Base-by-base conservation (phyloP, 1,284 basidiomycete species). In the Trametes sp. region DNA sequence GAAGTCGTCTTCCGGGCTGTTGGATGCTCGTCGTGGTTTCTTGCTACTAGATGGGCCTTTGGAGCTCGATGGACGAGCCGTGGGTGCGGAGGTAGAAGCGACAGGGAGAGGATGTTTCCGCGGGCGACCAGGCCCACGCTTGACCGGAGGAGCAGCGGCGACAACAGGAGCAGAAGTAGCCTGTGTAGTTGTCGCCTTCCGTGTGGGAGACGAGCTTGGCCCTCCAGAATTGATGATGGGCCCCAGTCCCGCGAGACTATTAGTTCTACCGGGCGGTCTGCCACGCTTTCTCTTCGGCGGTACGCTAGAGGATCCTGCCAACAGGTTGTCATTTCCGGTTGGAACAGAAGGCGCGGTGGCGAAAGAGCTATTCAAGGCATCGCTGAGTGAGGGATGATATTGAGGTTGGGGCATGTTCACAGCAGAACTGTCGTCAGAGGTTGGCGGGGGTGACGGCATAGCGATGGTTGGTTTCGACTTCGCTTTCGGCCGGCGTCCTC, bases 291-390 rank as follows among this genome's bases (percentile, higher is more conserved):
- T 56, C 49, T 61, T 58, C 1, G 44, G 26, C 19, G 56, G 31
- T 7, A 2, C 33, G 24, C 38, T 50, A 14, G 51, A 11, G 2
- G 41, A 1, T n/a, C 23, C 42, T 26, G 31, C 42, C 23, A 28
- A 11, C 16, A 21, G 23, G 11, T 3, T 2, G 13, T 38, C 8
- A 23, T 13, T n/a, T 6, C 26, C 1, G n/a, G 53, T 5, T 11
- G 11, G 5, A n/a, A 31, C n/a, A 10, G 52, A 28, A 1, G 33
- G n/a, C 7, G 19, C 11, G 16, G 41, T 9, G 4, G 36, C 56
- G 24, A 62, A 63, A 11, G 65, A 61, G 5, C 29, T 48, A 21
- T 66, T 66, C 49, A 66, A 24, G 0, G 62, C 65, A n/a, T 66
- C 62, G 13, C 38, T 59, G 4, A 66, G 36, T 6, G 59, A 41